Evolutionary conservation across 441 rosid species (phyloP).

Genomic region (Hura crepitans): DNA sequence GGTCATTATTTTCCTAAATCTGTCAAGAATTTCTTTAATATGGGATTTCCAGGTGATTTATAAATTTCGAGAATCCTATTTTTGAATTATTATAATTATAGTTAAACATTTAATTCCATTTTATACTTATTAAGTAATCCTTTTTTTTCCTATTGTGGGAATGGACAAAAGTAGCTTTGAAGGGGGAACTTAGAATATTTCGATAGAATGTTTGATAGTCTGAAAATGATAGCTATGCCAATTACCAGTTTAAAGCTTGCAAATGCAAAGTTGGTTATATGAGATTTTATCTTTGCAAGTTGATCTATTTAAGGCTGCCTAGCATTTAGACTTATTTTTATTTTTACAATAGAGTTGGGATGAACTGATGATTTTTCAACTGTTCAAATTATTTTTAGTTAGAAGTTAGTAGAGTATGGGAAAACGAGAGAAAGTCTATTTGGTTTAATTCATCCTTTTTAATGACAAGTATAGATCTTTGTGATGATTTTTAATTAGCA

Average conservation of each 20-base stretch:
- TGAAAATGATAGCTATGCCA: neutral
- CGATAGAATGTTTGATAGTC: neutral
- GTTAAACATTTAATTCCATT: neutral
- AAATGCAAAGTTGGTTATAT: too few relatives aligned
- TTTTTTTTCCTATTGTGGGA: neutral
- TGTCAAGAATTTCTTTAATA: conserved; percentile 61
- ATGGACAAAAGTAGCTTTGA: neutral
- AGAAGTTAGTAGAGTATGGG: too few relatives aligned
- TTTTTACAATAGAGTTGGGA: too few relatives aligned
- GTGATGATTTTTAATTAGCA: too few relatives aligned
- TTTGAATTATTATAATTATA: neutral
- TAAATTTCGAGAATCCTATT: neutral
- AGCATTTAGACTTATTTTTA: too few relatives aligned
- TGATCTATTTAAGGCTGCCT: too few relatives aligned
- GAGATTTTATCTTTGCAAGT: too few relatives aligned
- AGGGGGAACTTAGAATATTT: neutral
- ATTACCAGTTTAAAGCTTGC: neutral
- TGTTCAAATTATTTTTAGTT: too few relatives aligned
- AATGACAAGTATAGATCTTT: too few relatives aligned
- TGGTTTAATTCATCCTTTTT: too few relatives aligned
- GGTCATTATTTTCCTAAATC: conserved; percentile 92
- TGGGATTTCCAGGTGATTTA: conserved; percentile 79
- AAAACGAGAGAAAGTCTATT: too few relatives aligned
- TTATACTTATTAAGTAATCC: neutral
- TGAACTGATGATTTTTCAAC: too few relatives aligned